Evolutionary conservation across 306 rosid genomes (phyloP), one percentile per base, ranked within the genome.

Genomic region (Cucumis melo): DNA sequence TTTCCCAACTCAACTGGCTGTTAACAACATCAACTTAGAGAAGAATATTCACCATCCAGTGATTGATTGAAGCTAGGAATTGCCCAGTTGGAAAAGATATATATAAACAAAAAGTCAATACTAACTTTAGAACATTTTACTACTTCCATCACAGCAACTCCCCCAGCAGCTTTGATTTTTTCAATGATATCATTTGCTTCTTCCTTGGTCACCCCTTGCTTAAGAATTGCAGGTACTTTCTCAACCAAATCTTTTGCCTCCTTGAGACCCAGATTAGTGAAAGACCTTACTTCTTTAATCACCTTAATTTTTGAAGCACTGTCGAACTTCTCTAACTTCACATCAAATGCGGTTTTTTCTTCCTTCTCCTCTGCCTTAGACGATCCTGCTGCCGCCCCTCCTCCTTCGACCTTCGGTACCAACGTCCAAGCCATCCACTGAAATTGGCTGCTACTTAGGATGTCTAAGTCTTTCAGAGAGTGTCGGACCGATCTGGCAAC

Each of bases 161-260:
- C 80, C n/a, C 80, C 80, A 48, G 80, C 80, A n/a, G 74, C 80
- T 54, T 77, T 77, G 27, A 63, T 48, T 36, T 77, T 77, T 57
- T 77, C 74, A 13, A 77, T 77, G 3, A 77, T 77, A 17, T 20
- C 21, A 15, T 63, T 77, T 0, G 73, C 80, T 19, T 77, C 80
- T 20, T 77, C 80, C 50, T 63, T 77, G 61, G 80, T 63, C 29
- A 77, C 74, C 44, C 80, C 80, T 38, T 77, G 80, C 12, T 77
- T 77, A 34, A 77, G 73, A 44, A 77, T 38, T 44, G 80, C 80
- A 46, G 74, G 80, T 27, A 53, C 51, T 59, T 62, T 77, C 80
- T 77, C 73, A 17, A 77, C 80, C 53, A 77, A 77, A 17, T 77
- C 74, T 50, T 77, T 77, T 9, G 80, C 73, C 80, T 77, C 80